Conservation (phyloP, 768 basidiomycete species). For the Suillus spraguei region DNA sequence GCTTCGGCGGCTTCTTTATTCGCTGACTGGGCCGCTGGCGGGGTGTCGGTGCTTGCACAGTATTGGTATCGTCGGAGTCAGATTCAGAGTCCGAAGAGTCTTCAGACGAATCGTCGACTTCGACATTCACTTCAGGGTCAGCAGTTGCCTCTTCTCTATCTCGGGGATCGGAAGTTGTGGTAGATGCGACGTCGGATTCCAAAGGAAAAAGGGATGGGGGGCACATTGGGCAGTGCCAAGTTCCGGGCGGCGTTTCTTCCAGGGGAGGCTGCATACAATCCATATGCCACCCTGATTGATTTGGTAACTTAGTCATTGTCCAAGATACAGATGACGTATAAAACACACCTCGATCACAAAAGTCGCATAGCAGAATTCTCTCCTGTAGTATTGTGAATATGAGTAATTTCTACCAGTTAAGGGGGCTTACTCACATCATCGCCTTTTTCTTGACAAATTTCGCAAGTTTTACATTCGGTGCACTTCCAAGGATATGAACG, state of each 20-base stretch:
- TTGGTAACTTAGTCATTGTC: slow-evolving; percentile 12
- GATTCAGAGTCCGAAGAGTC: slow-evolving; percentile 36
- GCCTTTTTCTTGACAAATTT: slow-evolving; percentile 81
- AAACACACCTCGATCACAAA: slow-evolving; percentile 80
- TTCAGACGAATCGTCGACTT: slow-evolving; percentile 29
- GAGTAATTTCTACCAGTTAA: slow-evolving; percentile 16
- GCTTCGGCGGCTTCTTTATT: slow-evolving; percentile 32
- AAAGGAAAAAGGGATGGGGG: slow-evolving; percentile 33
- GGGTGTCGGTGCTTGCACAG: slow-evolving; percentile 19
- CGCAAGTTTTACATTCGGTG: slow-evolving; percentile 90
- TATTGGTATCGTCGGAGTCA: slow-evolving; percentile 18
- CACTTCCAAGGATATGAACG: slow-evolving; percentile 84
- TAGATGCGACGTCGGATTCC: slow-evolving; percentile 7
- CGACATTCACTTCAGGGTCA: slow-evolving; percentile 34
- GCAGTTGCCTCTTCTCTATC: slow-evolving; percentile 15
- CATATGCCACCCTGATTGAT: slow-evolving; percentile 74
- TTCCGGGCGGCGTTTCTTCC: slow-evolving; percentile 68
- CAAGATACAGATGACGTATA: not conserved
- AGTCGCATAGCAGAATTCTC: slow-evolving; percentile 88
- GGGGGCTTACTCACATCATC: slow-evolving; percentile 71
- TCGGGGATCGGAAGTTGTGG: slow-evolving; percentile 29
- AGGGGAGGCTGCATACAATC: slow-evolving; percentile 78
- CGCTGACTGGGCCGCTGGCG: slow-evolving; percentile 24
- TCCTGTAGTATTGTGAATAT: slow-evolving; percentile 48
- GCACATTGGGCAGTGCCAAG: slow-evolving; percentile 77